phyloP scores from a whole-genome alignment of 345 rosid species.

The Hirschfeldia incana region DNA sequence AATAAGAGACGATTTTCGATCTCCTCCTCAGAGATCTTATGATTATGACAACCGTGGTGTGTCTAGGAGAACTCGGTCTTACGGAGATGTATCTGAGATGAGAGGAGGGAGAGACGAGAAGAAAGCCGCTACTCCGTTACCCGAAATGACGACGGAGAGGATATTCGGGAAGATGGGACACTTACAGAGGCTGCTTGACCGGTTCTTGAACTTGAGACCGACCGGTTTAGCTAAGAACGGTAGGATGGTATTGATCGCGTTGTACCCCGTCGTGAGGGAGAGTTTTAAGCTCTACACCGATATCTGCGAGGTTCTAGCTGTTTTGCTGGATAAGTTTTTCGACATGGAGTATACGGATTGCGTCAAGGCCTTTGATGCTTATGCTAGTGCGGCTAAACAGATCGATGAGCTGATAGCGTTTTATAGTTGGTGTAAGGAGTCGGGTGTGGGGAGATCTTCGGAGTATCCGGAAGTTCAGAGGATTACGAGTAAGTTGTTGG shows the following conservation, averaged over 20 bases:
- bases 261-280: constrained; percentile 78
- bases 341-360: constrained; percentile 87
- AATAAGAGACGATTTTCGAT: constrained; percentile 53
- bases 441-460: constrained; percentile 78
- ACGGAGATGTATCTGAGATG: constrained; percentile 70
- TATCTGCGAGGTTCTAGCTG: constrained; percentile 78
- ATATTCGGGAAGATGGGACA: constrained; percentile 69
- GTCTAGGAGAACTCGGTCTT: constrained; percentile 67
- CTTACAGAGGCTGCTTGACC: constrained; percentile 64
- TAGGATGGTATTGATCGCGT: constrained; percentile 67
- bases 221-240: constrained; percentile 75
- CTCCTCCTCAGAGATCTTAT: constrained; percentile 63
- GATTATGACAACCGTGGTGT: constrained; percentile 55
- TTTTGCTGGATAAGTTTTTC: constrained; percentile 76
- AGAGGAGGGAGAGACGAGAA: constrained; percentile 41
- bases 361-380: constrained; percentile 83
- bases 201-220: constrained; percentile 73
- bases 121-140: constrained; percentile 56
- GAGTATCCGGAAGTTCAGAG: constrained; percentile 93
- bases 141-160: constrained; percentile 81
- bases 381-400: constrained; percentile 76
- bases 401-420: constrained; percentile 76
- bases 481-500: constrained; percentile 76
- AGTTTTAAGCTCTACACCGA: constrained; percentile 80
- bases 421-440: constrained; percentile 86